Base-by-base conservation (phyloP, 805 yeast genomes). In the Starmerella floris region DNA sequence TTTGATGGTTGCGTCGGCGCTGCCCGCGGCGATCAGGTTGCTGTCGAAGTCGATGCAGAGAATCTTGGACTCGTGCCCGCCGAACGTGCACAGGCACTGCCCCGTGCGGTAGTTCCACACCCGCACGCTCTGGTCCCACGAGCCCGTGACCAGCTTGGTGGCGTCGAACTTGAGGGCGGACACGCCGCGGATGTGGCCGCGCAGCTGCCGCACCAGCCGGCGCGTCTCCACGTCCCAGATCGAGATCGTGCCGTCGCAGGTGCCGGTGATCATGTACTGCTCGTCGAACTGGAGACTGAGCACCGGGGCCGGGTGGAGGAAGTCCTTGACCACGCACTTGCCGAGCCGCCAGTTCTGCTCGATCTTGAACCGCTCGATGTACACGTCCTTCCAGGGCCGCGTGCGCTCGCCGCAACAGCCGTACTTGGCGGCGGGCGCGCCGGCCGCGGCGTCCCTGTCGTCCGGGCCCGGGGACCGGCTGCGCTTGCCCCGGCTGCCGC, bases 101-200 rank as follows among this genome's bases (percentile, higher is more conserved):
- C 98, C 98, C 0, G 94, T 84, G 50, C 80, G 79, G 62, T 84
- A 84, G 63, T 88, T 85, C 98, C 98, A 91, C 30, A 91, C 93
- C 53, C 87, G 79, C 48, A 91, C 84, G 0, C 95, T 84, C 37
- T 79, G 73, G 63, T 91, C 98, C 57, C 84, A 68, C 1, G 95
- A 87, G 11, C 95, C 96, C 1, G 95, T 83, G 35, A 91, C 83
- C 34, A 91, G 69, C 62, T 91, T 91, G 53, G 79, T 83, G 39
- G 77, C 79, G 62, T 91, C 97, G 60, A 88, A 88, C 39, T 73
- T 83, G 33, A 91, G 65, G 0, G 94, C 71, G 39, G 85, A 72
- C 20, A 91, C 93, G 22, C 94, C 96, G 54, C 81, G 78, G 11
- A 77, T 72, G 60, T 91, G 97, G n/a, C 96, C 95, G 23, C 69